Base-by-base conservation (phyloP, 345 rosid species). In the Euphorbia tirucalli region DNA sequence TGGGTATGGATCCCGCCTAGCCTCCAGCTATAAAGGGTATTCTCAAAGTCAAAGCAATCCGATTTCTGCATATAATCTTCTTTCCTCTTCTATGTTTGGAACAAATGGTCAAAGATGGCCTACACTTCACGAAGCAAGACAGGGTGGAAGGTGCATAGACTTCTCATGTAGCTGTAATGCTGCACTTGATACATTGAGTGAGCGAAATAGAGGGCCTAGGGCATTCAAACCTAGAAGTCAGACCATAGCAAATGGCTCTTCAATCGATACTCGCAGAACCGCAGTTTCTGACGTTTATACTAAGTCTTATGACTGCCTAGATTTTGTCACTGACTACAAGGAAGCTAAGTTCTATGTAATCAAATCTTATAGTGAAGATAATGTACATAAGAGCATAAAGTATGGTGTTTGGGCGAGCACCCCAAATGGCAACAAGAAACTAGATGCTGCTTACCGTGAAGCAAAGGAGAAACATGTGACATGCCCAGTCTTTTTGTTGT, bases 381-480 rank as follows among this genome's bases (percentile, higher is more conserved):
- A 92, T 77, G 90, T 92, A 58, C 90, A 90, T 80, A 92, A 86
- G 83, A 90, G 96, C 85, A 86, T 92, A 55, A 92, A 90, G 77
- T 87, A 92, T 71, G 81, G 90, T 81, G 93, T 92, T 76, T 90
- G 97, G 97, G 96, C 97, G 21, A 90, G 96, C 84, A 92, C 94
- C 19, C 85, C 86, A 25, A 90, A 79, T 64, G 96, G 94, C 68
- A 92, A 90, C 91, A 92, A 84, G 76, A 92, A 90, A 76, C 71
- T 92, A 57, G 94, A 92, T 85, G 87, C 87, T 68, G 94, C 97
- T 50, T 92, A 85, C 72, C 80, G 74, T 70, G 91, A 92, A 81
- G 87, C 94, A 70, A 87, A 79, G 79, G 86, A 77, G 69, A 92
- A 75, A 80, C 74, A 81, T 21, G 74, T 73, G 63, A 69, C 82